Evolutionary conservation across 257 asterid genomes (phyloP).

Genomic region (Mentha longifolia): DNA sequence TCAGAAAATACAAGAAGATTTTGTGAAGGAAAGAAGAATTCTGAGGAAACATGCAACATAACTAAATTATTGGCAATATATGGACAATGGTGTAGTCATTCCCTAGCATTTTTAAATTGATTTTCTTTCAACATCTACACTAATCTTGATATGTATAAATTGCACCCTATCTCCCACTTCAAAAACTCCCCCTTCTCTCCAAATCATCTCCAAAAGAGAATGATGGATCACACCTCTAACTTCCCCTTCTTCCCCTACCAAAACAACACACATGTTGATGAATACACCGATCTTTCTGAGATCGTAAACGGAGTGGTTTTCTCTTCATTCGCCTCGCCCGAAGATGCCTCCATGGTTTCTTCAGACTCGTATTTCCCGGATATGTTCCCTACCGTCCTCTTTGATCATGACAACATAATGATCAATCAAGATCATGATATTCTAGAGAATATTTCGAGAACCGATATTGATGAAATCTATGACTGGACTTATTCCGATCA

Average conservation of each 20-base stretch:
- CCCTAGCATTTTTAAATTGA: constrained; percentile 2
- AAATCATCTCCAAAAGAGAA: constrained; percentile 22
- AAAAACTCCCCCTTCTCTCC: constrained; percentile 25
- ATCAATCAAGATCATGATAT: too few species aligned
- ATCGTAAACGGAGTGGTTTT: too few species aligned
- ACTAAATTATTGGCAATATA: constrained; percentile 19
- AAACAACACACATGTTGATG: constrained; percentile 33
- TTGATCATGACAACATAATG: too few species aligned
- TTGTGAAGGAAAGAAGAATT: constrained; percentile 47
- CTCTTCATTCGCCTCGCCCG: too few species aligned
- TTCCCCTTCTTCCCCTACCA: constrained; percentile 34
- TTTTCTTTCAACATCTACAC: constrained; percentile 33
- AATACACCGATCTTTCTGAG: constrained; percentile 30
- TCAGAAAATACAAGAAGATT: constrained; percentile 36
- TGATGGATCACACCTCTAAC: constrained; percentile 61
- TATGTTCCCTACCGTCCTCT: constrained; percentile 42
- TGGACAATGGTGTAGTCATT: constrained; percentile 43
- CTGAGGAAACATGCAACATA: constrained; percentile 40
- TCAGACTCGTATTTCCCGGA: constrained; percentile 44
- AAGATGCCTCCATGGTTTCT: constrained; percentile 47
- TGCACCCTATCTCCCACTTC: constrained; percentile 1
- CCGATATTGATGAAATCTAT: constrained; percentile 34
- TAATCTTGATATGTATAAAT: neutral
- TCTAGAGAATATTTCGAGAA: neutral
- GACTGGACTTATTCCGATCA: constrained; percentile 56